Base-by-base conservation (phyloP, 441 rosid genomes). In the Gossypium davidsonii region DNA sequence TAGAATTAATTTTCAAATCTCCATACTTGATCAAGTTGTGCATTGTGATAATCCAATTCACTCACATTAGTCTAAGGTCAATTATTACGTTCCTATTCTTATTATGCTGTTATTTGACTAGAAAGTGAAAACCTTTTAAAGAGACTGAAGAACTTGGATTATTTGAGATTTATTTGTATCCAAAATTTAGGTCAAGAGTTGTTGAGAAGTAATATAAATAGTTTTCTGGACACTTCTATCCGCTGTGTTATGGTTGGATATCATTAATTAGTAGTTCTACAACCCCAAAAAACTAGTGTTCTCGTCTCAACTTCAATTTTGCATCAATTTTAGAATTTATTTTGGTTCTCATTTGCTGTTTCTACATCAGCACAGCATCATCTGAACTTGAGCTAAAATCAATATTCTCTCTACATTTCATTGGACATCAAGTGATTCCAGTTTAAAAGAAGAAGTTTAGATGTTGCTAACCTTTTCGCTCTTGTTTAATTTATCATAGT, bases 381-480 rank as follows among this genome's bases (percentile, higher is more conserved):
- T n/a, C 31, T 7, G 42, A 26, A n/a, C 21, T 67, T 14, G 21
- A 48, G 57, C 39, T 48, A 66, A 67, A 34, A 67, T 48, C 21
- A 67, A 49, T 8, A 49, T 15, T 49, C 49, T 67, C 42, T 26
- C 25, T 25, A 49, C 26, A 20, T 67, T 67, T 67, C n/a, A 25
- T 67, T 48, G 9, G 56, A 8, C 21, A 25, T 48, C 4, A 49
- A 49, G 39, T 12, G 42, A 48, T 25, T 26, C 58, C 20, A 67
- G 49, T 66, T 23, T 6, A 67, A 23, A 49, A 34, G 67, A 2
- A 56, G 67, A 2, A 56, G 67, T 17, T 18, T 3, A 60, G 62
- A 26, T 72, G 31, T 79, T 73, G 76, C 84, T 68, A 71, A 95
- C 99, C 99, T 87, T 87, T 77, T 80, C 84, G 62, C 71, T 88